These are phyloP conservation scores for Neospermospora avenae DNA, from an alignment of 2,329 filamentous ascomycete genomes.

Conservation along the genomic window DNA sequence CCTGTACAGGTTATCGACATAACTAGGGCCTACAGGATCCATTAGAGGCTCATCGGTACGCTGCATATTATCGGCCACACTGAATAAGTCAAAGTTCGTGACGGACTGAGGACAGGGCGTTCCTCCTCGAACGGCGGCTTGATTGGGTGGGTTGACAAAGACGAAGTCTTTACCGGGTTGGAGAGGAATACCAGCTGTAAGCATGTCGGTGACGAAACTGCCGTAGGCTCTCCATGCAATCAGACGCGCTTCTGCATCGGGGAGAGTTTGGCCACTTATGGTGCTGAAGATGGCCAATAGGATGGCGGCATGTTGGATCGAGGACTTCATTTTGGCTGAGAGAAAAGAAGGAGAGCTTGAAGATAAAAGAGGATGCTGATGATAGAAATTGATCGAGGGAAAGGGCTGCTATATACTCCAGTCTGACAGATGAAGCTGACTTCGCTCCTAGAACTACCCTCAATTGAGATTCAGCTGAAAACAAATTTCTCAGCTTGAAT, in stretches of 20 bases:
- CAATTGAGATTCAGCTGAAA: not conserved
- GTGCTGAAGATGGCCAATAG: not conserved
- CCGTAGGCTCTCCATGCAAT: not conserved
- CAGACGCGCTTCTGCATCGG: not conserved
- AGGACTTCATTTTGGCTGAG: not conserved
- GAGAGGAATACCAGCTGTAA: not conserved
- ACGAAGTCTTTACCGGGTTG: not conserved
- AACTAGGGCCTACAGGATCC: not conserved
- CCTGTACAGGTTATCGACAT: not conserved
- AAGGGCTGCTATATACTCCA: not conserved
- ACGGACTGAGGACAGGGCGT: not conserved
- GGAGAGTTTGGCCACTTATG: not conserved
- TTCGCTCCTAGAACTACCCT: too few species aligned
- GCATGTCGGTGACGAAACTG: not conserved
- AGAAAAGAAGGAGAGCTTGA: not conserved
- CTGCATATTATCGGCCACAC: not conserved
- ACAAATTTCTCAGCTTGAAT: not conserved
- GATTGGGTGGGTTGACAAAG: not conserved
- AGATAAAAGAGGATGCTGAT: not conserved
- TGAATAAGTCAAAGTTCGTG: constrained; percentile 1
- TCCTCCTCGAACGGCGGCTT: constrained; percentile 1
- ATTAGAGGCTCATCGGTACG: not conserved
- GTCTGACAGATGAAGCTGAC: not conserved
- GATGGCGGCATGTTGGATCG: not conserved
- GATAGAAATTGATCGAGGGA: not conserved